Base-by-base conservation (phyloP, 2,329 filamentous ascomycete genomes). In the Berkeleyomyces rouxiae region DNA sequence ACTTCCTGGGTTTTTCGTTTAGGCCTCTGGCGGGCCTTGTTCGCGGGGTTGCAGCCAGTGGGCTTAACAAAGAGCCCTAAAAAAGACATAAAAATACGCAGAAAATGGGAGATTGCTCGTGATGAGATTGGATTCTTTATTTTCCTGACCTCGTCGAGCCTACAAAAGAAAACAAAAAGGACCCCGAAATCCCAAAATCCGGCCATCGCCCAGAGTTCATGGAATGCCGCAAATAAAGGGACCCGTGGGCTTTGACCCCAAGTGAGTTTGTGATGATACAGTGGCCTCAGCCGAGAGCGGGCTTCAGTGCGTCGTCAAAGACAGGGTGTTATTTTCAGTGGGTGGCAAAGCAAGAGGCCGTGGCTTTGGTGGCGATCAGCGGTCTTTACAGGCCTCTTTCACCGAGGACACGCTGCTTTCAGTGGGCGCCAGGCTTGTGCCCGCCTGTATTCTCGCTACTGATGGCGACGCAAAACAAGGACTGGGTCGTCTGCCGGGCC, bases 281-380 rank as follows among this genome's bases (percentile, higher is more conserved):
- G 33, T 5, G 23, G 23, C n/a, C 23, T 33, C 23, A 23, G 23
- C 23, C 23, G 23, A 23, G 23, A 23, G 23, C n/a, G n/a, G 2
- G 23, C 23, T 23, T 23, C 23, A 23, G 23, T 23, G 23, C 23
- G 23, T 23, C 23, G 23, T 23, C 59, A 51, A 61, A 36, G 61
- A 62, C 61, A 62, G 61, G 53, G 61, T 62, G 61, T 62, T 62
- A 62, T 62, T 62, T 62, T 61, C 51, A 40, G 42, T 40, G 23
- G 31, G 33, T 37, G 23, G 23, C 23, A 23, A 23, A 23, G 23
- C 23, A 23, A 23, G 23, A 23, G 23, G 23, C 23, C 23, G 23
- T 23, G 23, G 23, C 23, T 23, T 23, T 23, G 23, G 23, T 23
- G 23, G 47, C 47, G 16, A 51, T 51, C n/a, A 23, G 47, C 16